These are phyloP conservation scores for Rhizopogon sp. DNA, from an alignment of 768 basidiomycete genomes.

Conservation along the genomic window DNA sequence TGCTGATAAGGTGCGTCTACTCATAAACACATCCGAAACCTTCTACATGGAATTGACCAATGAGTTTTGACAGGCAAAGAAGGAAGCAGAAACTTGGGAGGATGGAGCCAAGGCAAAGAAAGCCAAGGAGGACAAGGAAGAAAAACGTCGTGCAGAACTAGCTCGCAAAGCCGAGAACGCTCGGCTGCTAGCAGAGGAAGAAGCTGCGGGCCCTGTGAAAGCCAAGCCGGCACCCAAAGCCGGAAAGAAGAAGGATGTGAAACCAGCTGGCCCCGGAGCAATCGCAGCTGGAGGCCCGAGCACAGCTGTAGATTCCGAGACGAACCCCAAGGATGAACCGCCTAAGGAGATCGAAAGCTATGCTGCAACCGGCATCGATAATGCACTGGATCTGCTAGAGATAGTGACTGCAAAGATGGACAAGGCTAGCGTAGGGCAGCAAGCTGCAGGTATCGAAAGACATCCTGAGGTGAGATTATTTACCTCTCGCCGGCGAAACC, in stretches of 20 bases:
- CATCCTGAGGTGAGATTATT: slow-evolving; percentile 80
- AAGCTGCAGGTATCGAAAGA: slow-evolving; percentile 80
- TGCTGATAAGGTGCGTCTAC: slow-evolving; percentile 48
- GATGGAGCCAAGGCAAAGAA: slow-evolving; percentile 67
- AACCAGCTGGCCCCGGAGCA: slow-evolving; percentile 79
- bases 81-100: slow-evolving; percentile 65
- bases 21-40: neutral
- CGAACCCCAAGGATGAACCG: slow-evolving; percentile 16
- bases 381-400: slow-evolving; percentile 83
- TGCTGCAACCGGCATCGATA: slow-evolving; percentile 84
- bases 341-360: slow-evolving; percentile 57
- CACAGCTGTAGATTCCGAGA: slow-evolving; percentile 17
- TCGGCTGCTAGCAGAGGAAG: slow-evolving; percentile 84
- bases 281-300: slow-evolving; percentile 66
- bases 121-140: slow-evolving; percentile 68
- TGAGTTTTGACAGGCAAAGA: slow-evolving; percentile 50
- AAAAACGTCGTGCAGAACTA: slow-evolving; percentile 74
- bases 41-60: slow-evolving; percentile 1
- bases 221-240: slow-evolving; percentile 63
- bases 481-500: neutral
- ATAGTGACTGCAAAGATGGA: slow-evolving; percentile 90
- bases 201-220: slow-evolving; percentile 54
- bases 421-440: slow-evolving; percentile 84
- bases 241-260: slow-evolving; percentile 52
- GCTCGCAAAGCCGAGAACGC: slow-evolving; percentile 86